Conservation (phyloP, 106 monocot species). For the Agapanthus africanus region DNA sequence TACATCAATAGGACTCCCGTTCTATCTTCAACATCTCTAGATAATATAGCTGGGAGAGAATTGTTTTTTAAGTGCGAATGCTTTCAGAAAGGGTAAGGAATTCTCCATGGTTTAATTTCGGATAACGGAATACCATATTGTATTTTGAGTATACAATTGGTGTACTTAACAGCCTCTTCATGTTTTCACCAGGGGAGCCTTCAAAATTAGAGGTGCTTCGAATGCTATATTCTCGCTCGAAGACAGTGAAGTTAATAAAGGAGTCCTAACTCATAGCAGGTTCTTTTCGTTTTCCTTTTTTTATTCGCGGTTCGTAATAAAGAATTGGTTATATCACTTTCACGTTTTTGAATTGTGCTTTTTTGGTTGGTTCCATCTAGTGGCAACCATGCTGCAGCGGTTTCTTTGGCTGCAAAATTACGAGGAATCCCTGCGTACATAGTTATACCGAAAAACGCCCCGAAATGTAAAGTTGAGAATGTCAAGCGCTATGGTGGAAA, state of each 20-base stretch:
- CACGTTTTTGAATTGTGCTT: not conserved
- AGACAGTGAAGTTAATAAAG: constrained; percentile 64
- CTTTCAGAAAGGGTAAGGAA: constrained; percentile 86
- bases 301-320: not conserved
- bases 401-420: constrained; percentile 82
- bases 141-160: not conserved
- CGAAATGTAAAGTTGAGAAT: constrained; percentile 91
- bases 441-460: constrained; percentile 84
- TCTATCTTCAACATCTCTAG: constrained; percentile 49
- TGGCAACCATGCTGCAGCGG: constrained; percentile 95
- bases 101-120: constrained; percentile 6
- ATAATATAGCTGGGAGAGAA: constrained; percentile 43
- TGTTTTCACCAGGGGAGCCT: constrained; percentile 57
- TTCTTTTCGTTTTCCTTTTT: constrained; percentile 5
- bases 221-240: constrained; percentile 84
- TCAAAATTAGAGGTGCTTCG: constrained; percentile 92
- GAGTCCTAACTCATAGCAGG: constrained; percentile 97
- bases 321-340: constrained; percentile 1
- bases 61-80: constrained; percentile 92
- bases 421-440: constrained; percentile 93
- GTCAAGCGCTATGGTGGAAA: constrained; percentile 86
- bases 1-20: constrained; percentile 81
- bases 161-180: constrained; percentile 9
- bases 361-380: constrained; percentile 29
- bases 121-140: not conserved